phyloP scores from a whole-genome alignment of 83 land plant genomes.

The Picea engelmannii region DNA sequence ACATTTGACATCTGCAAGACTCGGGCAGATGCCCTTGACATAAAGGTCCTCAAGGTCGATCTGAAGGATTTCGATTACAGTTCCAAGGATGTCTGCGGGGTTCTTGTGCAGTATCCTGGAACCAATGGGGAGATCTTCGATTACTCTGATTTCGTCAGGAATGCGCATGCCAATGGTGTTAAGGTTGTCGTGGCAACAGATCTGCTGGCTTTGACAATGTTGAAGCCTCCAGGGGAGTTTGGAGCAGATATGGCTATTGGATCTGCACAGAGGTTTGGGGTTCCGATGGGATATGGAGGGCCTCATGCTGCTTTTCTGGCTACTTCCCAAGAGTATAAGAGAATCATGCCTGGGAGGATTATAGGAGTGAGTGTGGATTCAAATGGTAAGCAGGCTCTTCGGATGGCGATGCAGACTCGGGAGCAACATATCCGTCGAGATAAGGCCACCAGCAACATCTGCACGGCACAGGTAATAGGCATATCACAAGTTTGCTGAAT shows the following conservation, averaged over 20 bases:
- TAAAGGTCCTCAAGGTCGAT: conserved; percentile 66
- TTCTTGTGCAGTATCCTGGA: conserved; percentile 94
- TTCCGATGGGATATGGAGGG: conserved; percentile 99
- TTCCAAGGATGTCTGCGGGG: conserved; percentile 92
- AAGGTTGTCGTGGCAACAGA: conserved; percentile 97
- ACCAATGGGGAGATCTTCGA: conserved; percentile 88
- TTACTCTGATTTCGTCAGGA: conserved; percentile 74
- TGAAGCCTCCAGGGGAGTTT: conserved; percentile 95
- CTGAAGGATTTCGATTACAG: conserved; percentile 76
- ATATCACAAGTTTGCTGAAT: no score
- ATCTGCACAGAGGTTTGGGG: conserved; percentile 98
- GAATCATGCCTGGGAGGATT: conserved; percentile 97
- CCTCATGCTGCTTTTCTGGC: conserved; percentile 99
- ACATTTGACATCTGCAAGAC: conserved; percentile 90
- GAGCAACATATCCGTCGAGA: conserved; percentile 98
- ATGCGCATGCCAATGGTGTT: conserved; percentile 84
- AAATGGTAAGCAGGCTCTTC: conserved; percentile 86
- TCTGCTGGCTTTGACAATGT: conserved; percentile 78
- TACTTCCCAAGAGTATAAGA: conserved; percentile 96
- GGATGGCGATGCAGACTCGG: conserved; percentile 99
- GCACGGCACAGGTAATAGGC: conserved; percentile 89
- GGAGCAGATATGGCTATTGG: conserved; percentile 97
- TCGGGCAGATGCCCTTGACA: conserved; percentile 81
- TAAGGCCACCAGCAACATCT: conserved; percentile 99
- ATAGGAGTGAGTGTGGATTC: conserved; percentile 97